Conservation (phyloP, 148 eudicot species). For the Hydrangea macrophylla region DNA sequence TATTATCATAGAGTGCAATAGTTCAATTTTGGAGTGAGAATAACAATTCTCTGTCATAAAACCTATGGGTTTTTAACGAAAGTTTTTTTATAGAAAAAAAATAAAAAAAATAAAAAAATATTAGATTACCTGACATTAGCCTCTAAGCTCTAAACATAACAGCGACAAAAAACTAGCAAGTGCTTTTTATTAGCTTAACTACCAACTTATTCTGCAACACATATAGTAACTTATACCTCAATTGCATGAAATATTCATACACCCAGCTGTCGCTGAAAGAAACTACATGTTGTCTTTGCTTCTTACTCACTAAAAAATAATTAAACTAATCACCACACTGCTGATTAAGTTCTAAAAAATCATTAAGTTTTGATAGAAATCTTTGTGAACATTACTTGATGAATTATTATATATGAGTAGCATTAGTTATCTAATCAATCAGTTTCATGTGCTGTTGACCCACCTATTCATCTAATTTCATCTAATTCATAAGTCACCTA, state of each 20-base stretch:
- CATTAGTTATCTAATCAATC: slow-evolving; percentile 17
- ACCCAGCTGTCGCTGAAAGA: background rate
- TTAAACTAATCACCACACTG: background rate
- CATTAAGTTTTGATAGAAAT: slow-evolving; percentile 1
- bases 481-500: background rate
- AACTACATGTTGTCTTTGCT: slow-evolving; percentile 4
- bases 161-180: background rate
- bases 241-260: background rate
- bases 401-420: background rate
- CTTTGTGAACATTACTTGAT: too few relatives aligned
- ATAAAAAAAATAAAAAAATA: too few relatives aligned
- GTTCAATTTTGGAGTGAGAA: too few relatives aligned
- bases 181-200: background rate
- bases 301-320: slow-evolving; percentile 8
- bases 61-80: too few relatives aligned
- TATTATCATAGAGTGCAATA: too few relatives aligned
- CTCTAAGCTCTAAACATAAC: background rate
- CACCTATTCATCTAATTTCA: slow-evolving; percentile 12
- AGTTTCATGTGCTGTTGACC: slow-evolving; percentile 22
- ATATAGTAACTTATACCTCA: background rate
- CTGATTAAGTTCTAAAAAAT: background rate
- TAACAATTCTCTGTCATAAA: too few relatives aligned
- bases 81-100: too few relatives aligned
- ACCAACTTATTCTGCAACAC: background rate
- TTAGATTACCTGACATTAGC: background rate